Base-by-base conservation (phyloP, 345 rosid genomes). In the Bruguiera sexangula region DNA sequence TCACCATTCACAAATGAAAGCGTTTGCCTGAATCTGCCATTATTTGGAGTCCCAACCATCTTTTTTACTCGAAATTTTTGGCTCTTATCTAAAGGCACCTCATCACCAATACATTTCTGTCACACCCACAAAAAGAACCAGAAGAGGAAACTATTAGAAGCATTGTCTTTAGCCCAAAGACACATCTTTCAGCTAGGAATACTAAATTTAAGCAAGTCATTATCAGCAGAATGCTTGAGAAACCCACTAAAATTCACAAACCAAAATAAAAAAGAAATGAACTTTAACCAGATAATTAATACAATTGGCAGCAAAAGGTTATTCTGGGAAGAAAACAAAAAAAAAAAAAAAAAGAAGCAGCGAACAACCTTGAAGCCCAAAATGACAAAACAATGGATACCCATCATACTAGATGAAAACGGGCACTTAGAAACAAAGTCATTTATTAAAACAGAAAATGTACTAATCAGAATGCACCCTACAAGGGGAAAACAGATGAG, bases 21-120 rank as follows among this genome's bases (percentile, higher is more conserved):
- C 10, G 76, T 75, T 46, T 71, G 83, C 69, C 79, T 77, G 50
- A 69, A 43, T 62, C 80, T 76, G 37, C 78, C 73, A 51, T 73
- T 69, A 19, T 62, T 70, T 19, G 76, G 76, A 27, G 76, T 70
- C 34, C 80, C 81, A 67, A 78, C 78, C 82, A 78, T 79, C 62
- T 68, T 71, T 11, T 50, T 55, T 56, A 64, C 68, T 69, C 72
- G 70, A 50, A 78, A 57, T 18, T 63, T 60, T 36, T 29, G 50
- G 70, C 68, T 22, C 6, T 31, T 62, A 51, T 73, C 75, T 71
- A 74, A 48, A 21, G 15, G 67, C 61, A 70, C 22, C 74, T 73
- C 78, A 54, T 76, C 78, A 37, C 76, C 78, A 48, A 62, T 5
- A 39, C 78, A 76, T 67, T 60, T 74, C 79, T 78, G 53, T 32